Evolutionary conservation across 371 early-diverging fungal species (phyloP).

Genomic region (Zychaea mexicana): DNA sequence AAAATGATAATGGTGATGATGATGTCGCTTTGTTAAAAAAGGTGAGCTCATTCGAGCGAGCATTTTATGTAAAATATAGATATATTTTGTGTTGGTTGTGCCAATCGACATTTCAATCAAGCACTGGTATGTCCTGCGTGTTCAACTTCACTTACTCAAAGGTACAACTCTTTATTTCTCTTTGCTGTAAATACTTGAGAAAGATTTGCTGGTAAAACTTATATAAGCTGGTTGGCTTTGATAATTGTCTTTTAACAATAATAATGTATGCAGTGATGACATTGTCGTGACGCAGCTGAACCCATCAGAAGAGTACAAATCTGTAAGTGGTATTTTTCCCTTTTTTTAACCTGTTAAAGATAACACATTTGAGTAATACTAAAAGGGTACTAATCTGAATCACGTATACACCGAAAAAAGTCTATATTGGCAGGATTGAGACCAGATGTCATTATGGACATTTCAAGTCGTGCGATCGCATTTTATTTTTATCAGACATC

Average conservation of each 20-base stretch:
- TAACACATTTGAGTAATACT: not conserved
- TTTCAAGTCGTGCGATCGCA: conserved; percentile 70
- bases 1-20: not conserved
- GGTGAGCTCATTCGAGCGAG: not conserved
- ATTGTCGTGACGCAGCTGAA: conserved; percentile 68
- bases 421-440: conserved; percentile 76
- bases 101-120: conserved; percentile 56
- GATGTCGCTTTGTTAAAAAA: no score
- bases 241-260: no score
- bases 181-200: not conserved
- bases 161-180: conserved; percentile 34
- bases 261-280: conserved; percentile 63
- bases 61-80: conserved; percentile 45
- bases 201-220: not conserved
- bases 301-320: conserved; percentile 77
- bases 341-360: not conserved
- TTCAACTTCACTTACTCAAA: conserved; percentile 59
- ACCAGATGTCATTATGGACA: conserved; percentile 77
- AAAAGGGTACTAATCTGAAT: not conserved
- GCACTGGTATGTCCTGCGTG: conserved; percentile 80
- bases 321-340: conserved; percentile 21
- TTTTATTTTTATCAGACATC: conserved; percentile 79
- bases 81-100: conserved; percentile 78
- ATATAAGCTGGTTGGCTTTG: not conserved
- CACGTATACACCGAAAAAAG: no score